Base-by-base conservation (phyloP, 495 filamentous ascomycete genomes). In the Lophiostoma macrostomum region DNA sequence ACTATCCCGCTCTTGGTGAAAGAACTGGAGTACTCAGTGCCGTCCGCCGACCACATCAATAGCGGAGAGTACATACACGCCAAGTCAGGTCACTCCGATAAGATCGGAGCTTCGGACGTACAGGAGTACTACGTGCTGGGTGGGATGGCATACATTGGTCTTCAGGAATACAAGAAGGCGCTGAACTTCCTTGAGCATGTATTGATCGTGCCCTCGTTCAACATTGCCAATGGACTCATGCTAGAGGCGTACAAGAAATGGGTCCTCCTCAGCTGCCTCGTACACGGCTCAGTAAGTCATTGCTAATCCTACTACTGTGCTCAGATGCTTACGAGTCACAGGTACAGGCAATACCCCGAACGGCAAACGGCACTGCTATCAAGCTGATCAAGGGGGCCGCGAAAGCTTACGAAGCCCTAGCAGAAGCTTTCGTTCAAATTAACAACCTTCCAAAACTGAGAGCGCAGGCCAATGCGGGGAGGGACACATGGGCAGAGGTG, bases 211-310 rank as follows among this genome's bases (percentile, higher is more conserved):
- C 90, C 90, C 7, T 71, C 78, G 1, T 70, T 68, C 12, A 74
- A 69, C 19, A 68, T 75, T 11, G 74, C 79, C 16, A 91, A 83
- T 69, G 84, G 81, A 68, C 76, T 93, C 24, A 89, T 90, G 84
- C 75, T 87, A 1, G 90, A 95, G 61, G 88, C 88, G 12, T 94
- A 95, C 74, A 95, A 91, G 67, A 96, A 94, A 71, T 95, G 88
- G 85, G 68, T 93, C 7, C 71, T 98, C n/a, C 78, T 91, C 4
- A 79, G 81, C 29, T 70, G 95, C 30, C 73, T 97, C 8, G 73
- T 76, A 16, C 71, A 83, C 34, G 91, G 91, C 63, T 84, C 79
- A 69, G 78, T 85, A 60, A 70, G 58, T 66, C 31, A 40, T 36
- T 11, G 40, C 19, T 57, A 38, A n/a, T 32, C 14, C 28, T 40